Base-by-base conservation (phyloP, 768 basidiomycete genomes). In the Crassisporium funariophilum region DNA sequence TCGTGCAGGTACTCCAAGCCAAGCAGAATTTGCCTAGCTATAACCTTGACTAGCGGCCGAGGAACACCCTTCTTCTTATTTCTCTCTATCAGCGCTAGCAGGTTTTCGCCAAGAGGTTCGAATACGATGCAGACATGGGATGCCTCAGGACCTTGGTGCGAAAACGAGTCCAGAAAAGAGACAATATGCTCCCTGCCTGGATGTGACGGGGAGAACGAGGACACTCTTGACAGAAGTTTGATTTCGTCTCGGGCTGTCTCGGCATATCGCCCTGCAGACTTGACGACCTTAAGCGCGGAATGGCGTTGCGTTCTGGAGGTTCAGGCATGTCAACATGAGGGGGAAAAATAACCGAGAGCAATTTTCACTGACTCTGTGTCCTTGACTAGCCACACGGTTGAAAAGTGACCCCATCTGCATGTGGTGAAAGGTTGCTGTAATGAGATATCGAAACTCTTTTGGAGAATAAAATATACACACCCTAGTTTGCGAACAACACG, bases 221-320 rank as follows among this genome's bases (percentile, higher is more conserved):
- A 74, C 4, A 95, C 86, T 54, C 84, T 84, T 52, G 84, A 81
- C 31, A 94, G 79, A 24, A 98, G 80, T 64, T 93, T 91, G 66
- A 98, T 98, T 71, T 98, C 95, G 65, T 98, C 95, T 41, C 88
- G 81, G 21, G 95, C 95, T 4, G 95, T 98, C 65, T 98, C 95
- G 50, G 93, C 91, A 70, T 98, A 98, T 54, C 94, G 86, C 17
- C 84, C 83, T 16, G 93, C 95, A 21, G 94, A 95, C 70, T 95
- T 95, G 68, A 95, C 91, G 46, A 97, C 86, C 67, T 97, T 97
- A 63, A 97, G 81, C 12, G 93, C 93, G 35, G 91, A 91, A 67
- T 94, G 93, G 33, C 80, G 75, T 23, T 79, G 76, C 34, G 77
- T 73, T 5, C 92, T 95, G 57, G 19, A 27, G 16, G 24, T 41